phyloP scores from a whole-genome alignment of 495 filamentous ascomycete species.

The Platismatia glauca region DNA sequence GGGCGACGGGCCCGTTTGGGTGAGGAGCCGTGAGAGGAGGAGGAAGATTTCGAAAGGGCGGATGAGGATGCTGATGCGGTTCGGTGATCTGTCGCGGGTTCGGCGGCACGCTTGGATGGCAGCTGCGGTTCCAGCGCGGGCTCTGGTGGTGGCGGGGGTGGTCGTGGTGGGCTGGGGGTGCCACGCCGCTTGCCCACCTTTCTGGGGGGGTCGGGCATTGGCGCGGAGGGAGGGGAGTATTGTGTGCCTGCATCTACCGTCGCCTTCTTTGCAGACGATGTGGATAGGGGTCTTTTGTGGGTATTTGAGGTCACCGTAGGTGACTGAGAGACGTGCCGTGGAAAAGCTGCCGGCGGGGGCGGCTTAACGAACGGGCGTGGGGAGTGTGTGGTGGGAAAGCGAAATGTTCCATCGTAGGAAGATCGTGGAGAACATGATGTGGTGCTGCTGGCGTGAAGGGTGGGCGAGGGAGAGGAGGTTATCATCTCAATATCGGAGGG shows the following conservation, averaged over 20 bases:
- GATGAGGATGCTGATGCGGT: conserved; percentile 33
- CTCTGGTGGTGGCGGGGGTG: conserved; percentile 20
- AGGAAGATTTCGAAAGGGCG: conserved; percentile 34
- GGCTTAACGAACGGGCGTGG: conserved; percentile 24
- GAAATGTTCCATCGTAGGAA: conserved; percentile 25
- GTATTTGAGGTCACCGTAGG: conserved; percentile 12
- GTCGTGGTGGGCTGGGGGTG: conserved; percentile 21
- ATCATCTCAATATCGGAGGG: conserved; percentile 28
- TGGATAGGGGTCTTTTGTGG: conserved; percentile 18
- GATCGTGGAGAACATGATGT: conserved; percentile 20
- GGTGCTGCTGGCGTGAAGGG: conserved; percentile 22
- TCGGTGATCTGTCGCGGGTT: conserved; percentile 20
- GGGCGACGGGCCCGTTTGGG: conserved; percentile 45
- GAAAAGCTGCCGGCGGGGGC: conserved; percentile 24
- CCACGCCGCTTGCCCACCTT: conserved; percentile 22
- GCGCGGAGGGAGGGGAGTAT: conserved; percentile 37
- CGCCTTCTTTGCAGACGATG: conserved; percentile 14
- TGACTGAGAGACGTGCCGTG: conserved; percentile 18
- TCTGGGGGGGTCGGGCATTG: conserved; percentile 11
- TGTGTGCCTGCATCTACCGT: conserved; percentile 45
- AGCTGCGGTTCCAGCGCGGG: conserved; percentile 25
- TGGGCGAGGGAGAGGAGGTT: conserved; percentile 27
- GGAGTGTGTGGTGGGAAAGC: conserved; percentile 20
- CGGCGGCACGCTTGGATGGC: conserved; percentile 12
- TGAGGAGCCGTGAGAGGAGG: conserved; percentile 41